Conservation (phyloP, 164 flowering plant genomes). For the Vitis rotundifolia region DNA sequence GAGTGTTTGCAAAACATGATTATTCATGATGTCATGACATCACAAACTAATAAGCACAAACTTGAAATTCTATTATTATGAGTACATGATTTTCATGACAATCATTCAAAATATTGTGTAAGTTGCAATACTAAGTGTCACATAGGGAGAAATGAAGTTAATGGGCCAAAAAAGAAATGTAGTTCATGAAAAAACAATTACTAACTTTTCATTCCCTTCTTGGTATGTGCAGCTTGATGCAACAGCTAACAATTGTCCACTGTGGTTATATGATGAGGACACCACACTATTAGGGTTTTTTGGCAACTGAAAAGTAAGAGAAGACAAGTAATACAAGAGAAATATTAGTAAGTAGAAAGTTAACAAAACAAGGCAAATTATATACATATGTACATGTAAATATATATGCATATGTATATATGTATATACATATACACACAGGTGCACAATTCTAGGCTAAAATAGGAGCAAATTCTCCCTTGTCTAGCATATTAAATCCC, state of each 20-base stretch:
- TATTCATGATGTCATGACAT: background rate
- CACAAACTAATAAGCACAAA: background rate
- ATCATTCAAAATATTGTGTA: background rate
- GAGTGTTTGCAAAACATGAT: too few relatives aligned
- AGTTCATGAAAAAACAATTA: conserved; percentile 3
- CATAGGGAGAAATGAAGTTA: background rate
- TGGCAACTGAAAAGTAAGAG: conserved; percentile 40
- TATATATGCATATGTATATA: too few relatives aligned
- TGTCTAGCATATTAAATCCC: too few relatives aligned
- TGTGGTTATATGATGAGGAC: conserved; percentile 67
- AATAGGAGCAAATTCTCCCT: too few relatives aligned
- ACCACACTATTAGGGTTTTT: conserved; percentile 67
- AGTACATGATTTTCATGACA: background rate
- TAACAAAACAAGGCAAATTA: background rate
- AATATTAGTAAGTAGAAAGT: background rate
- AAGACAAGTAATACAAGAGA: conserved; percentile 2
- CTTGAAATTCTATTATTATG: background rate
- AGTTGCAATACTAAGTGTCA: background rate
- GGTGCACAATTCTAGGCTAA: too few relatives aligned
- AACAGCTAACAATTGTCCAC: conserved; percentile 76
- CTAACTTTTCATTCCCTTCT: conserved; percentile 74
- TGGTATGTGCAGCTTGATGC: conserved; percentile 81
- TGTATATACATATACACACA: too few relatives aligned
- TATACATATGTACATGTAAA: too few relatives aligned
- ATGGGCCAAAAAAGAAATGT: background rate